Conservation (phyloP, 2,329 filamentous ascomycete genomes). For the Colletotrichum sp. region DNA sequence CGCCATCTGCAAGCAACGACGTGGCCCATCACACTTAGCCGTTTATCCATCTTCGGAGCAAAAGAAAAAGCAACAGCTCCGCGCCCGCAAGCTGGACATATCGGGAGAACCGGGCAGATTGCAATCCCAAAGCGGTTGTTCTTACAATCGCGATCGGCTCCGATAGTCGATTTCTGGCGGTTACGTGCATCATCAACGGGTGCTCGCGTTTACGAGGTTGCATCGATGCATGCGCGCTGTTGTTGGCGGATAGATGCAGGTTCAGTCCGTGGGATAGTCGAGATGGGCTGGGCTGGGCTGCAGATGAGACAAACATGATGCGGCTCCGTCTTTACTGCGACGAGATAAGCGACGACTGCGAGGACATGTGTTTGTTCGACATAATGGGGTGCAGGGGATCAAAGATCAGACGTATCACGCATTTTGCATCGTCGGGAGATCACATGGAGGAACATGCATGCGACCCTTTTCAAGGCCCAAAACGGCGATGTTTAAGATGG, state of each 20-base stretch:
- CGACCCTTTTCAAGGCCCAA: not conserved
- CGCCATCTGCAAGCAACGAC: not conserved
- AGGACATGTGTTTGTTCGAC: not conserved
- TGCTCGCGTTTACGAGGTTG: not conserved
- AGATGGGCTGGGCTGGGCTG: not conserved
- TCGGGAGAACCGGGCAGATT: not conserved
- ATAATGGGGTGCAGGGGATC: not conserved
- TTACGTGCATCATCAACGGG: not conserved
- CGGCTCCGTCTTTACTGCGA: not conserved
- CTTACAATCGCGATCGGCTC: not conserved
- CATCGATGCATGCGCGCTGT: not conserved
- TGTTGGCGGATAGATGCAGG: not conserved
- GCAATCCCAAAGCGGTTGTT: not conserved
- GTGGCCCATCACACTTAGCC: not conserved
- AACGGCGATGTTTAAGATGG: not conserved
- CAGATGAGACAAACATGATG: not conserved
- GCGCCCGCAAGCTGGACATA: not conserved
- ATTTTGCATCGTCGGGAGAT: not conserved
- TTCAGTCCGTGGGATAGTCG: rapidly evolving
- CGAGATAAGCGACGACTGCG: not conserved
- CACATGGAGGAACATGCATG: not conserved
- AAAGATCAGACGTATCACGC: not conserved
- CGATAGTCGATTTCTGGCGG: not conserved
- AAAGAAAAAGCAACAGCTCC: not conserved
- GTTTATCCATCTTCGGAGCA: not conserved